Conservation (phyloP, 768 basidiomycete genomes). For the Gloeopeniophorella convolvens region DNA sequence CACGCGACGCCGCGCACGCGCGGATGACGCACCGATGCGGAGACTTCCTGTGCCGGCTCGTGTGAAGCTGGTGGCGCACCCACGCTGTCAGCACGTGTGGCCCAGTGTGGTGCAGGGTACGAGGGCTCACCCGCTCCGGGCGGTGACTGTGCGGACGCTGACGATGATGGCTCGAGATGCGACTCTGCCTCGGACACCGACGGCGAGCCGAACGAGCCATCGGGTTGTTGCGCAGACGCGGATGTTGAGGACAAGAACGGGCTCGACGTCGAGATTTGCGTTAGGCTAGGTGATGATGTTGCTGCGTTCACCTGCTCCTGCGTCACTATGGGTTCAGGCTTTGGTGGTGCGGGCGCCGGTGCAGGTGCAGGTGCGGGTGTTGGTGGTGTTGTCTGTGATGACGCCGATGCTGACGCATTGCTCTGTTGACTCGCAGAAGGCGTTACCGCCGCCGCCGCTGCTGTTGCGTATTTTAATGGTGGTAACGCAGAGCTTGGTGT, state of each 20-base stretch:
- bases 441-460: slow-evolving; percentile 64
- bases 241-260: slow-evolving; percentile 74
- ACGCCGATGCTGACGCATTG: slow-evolving; percentile 29
- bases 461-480: slow-evolving; percentile 87
- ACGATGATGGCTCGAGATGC: slow-evolving; percentile 34
- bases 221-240: slow-evolving; percentile 51
- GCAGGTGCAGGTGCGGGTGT: slow-evolving; percentile 34
- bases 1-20: neutral
- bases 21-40: slow-evolving; percentile 3
- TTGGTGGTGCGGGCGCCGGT: slow-evolving; percentile 31
- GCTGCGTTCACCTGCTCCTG: slow-evolving; percentile 33
- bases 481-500: slow-evolving; percentile 47
- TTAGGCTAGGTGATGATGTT: slow-evolving; percentile 73
- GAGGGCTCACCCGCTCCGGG: slow-evolving; percentile 22
- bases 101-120: too few species aligned
- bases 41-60: slow-evolving; percentile 10
- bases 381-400: slow-evolving; percentile 35
- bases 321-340: slow-evolving; percentile 27
- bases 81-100: slow-evolving; percentile 1
- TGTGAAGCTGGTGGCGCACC: neutral
- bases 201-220: slow-evolving; percentile 67
- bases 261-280: slow-evolving; percentile 78
- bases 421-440: slow-evolving; percentile 26
- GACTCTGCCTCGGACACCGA: slow-evolving; percentile 58
- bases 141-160: slow-evolving; percentile 57